Base-by-base conservation (phyloP, 257 asterid species). In the Cordia subcordata region DNA sequence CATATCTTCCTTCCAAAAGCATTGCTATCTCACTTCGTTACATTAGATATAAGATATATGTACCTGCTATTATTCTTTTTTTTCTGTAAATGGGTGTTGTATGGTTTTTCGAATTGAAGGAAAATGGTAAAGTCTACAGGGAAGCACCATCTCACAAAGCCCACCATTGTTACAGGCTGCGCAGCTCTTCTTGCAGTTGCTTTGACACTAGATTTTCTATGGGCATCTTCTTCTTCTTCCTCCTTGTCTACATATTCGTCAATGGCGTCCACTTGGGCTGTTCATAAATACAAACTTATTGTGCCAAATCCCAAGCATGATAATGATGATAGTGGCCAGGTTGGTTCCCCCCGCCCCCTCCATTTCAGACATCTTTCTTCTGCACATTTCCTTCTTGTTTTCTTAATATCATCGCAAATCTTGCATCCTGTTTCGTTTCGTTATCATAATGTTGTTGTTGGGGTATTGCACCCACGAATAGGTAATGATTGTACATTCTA, bases 111-210 rank as follows among this genome's bases (percentile, higher is more conserved):
- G 17, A 44, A 16, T 15, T 50, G 11, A 10, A 40, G 39, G 57
- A 57, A 53, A 56, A 80, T 76, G 83, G 58, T 59, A 53, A 68
- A 67, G 62, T 66, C 85, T 53, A 52, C 64, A 13, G 80, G 68
- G 62, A 80, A 73, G 47, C 85, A 69, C 80, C 63, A 42, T 60
- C 71, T 70, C 67, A 49, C 77, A 32, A 85, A 77, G 70, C 68
- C 82, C 68, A 69, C 81, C 46, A 53, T 57, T 66, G 46, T 82
- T 62, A 74, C 73, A 14, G 68, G 60, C 53, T 77, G 82, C 8
- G 50, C 75, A 40, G 68, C 61, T 56, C 76, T 87, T 46, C 57
- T 84, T 49, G 82, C 61, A 35, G 68, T 80, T 38, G 85, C 80
- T 39, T 56, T 80, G 2, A 61, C 72, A 22, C 45, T 71, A n/a